phyloP scores from a whole-genome alignment of 1,139 yeast genomes.

The Taphrina flavorubra region DNA sequence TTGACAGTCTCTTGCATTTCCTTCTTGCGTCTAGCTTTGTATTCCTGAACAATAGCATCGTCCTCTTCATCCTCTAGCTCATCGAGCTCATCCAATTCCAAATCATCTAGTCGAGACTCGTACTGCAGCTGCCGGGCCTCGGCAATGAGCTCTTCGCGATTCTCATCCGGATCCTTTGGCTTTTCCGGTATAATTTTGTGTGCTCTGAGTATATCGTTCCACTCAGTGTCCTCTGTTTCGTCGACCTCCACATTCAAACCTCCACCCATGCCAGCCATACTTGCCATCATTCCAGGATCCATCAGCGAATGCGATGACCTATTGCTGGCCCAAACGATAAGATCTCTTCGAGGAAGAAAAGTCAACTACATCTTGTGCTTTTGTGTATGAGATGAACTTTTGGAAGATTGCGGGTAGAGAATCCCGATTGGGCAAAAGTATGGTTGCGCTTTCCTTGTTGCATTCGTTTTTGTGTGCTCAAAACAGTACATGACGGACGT shows the following conservation, averaged over 20 bases:
- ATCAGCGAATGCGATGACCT: background rate
- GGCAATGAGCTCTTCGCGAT: constrained; percentile 83
- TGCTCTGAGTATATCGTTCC: constrained; percentile 92
- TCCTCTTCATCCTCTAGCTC: constrained; percentile 61
- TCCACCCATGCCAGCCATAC: constrained; percentile 35
- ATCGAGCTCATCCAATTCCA: constrained; percentile 69
- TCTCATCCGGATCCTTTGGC: constrained; percentile 86
- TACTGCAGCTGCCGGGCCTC: constrained; percentile 80
- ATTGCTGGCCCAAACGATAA: too few species aligned
- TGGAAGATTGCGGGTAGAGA: background rate
- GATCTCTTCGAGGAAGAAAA: too few species aligned
- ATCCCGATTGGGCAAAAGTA: background rate
- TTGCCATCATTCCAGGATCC: constrained; percentile 25
- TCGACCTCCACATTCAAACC: constrained; percentile 55
- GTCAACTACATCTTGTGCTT: too few species aligned
- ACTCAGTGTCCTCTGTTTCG: constrained; percentile 95
- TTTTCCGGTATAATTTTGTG: constrained; percentile 92
- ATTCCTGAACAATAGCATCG: constrained; percentile 71
- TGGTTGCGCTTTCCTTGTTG: background rate
- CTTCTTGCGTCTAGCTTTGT: constrained; percentile 74
- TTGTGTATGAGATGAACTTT: too few species aligned
- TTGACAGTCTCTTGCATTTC: constrained; percentile 69
- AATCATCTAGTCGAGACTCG: constrained; percentile 73
- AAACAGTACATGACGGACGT: background rate
- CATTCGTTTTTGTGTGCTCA: background rate